Evolutionary conservation across 1,139 yeast genomes (phyloP), one percentile per base, ranked within the genome.

Genomic region (Pichia sp.): DNA sequence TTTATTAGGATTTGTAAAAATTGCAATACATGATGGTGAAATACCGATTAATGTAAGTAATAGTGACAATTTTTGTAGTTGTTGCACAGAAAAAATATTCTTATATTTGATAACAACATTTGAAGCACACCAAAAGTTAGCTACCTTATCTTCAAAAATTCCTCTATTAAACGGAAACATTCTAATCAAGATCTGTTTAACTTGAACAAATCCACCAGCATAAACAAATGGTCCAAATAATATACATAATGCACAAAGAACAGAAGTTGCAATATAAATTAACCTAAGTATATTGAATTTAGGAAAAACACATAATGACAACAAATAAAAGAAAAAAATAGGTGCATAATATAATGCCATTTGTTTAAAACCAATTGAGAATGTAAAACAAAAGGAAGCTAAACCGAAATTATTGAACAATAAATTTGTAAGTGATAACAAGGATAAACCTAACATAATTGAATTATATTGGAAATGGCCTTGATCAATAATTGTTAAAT

Each of bases 381-480:
- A 60, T 3, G 88, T 82, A 61, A 88, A 91, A 67, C 84, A 78
- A 4, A 84, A 63, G n/a, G 95, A 80, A 0, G 94, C 93, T 32
- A 80, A 53, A 4, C 77, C 68, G 42, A 78, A 72, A 53, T 78
- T 76, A 30, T 79, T 83, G 44, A 77, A 74, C 33, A 84, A 62
- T 38, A 89, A 66, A 49, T 80, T 80, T 42, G 77, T 76, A 29
- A 88, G 65, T 1, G 94, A 71, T 48, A 79, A 67, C 27, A 91
- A 66, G 13, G 89, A 72, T 27, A 87, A 67, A 0, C 98, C 98
- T 37, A 93, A 74, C 97, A 93, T 91, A 15, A 91, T 94, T 0
- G 89, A 76, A 56, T 93, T 91, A 64, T 78, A 89, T 64, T 93
- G 98, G 64, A 91, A 93, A 63, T 93, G 98, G 10, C 98, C 98